Base-by-base conservation (phyloP, 1,284 basidiomycete genomes). In the Naganishia albida region DNA sequence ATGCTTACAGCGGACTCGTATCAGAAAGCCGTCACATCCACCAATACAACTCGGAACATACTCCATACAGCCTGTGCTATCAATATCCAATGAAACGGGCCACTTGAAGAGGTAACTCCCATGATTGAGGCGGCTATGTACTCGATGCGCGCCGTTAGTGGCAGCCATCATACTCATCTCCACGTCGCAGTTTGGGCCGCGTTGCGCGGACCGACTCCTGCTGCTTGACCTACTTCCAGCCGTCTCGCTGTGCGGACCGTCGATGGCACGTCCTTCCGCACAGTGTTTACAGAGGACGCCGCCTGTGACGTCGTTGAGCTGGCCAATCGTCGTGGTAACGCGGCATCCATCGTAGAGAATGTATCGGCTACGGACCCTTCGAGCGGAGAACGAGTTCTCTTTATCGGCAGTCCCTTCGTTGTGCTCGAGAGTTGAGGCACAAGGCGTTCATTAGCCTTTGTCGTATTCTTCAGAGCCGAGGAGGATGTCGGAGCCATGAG, bases 171-270 rank as follows among this genome's bases (percentile, higher is more conserved):
- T 4, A 34, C 4, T 51, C 49, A 53, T 23, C 51, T 34, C 51
- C 51, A 53, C 15, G 51, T 34, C n/a, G 18, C 1, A 20, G 57
- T 60, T 18, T 60, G 46, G 13, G 38, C 46, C 18, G 38, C 57
- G 26, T 34, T 50, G 23, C 57, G 57, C 34, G 57, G 64, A 20
- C 64, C 64, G 28, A 65, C 54, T 40, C 64, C 64, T 16, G 50
- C 51, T 7, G 42, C 56, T 50, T 65, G 57, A 1, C 64, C 64
- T 2, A 65, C 51, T 25, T 65, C 56, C 34, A 65, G 50, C n/a
- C 57, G 56, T 3, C 49, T 56, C 13, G 43, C 38, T 3, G 28
- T 30, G 7, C 46, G 20, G 8, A 30, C 15, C 15, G 53, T 64
- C 43, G 48, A 51, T 0, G 44, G 44, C 6, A 20, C 16, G 23